Percentiles rank a stretch among this genome's conserved stretches.
These are phyloP conservation scores for Chlamydomonas sp. DNA, from an alignment of 139 green algal species.

Conservation along the genomic window DNA sequence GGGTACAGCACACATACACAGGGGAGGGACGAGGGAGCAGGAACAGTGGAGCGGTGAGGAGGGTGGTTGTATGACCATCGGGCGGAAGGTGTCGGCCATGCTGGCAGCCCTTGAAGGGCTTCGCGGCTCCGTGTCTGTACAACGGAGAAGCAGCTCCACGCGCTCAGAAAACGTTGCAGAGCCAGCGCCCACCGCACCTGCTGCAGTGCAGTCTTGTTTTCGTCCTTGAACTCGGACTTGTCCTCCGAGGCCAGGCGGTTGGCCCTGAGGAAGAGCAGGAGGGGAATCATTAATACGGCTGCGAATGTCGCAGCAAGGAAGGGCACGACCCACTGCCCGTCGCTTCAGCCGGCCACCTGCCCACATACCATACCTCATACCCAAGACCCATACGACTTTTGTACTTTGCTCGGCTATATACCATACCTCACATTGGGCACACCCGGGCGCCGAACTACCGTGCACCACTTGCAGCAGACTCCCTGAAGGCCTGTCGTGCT, in stretches of 20 bases:
- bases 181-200: too few relatives aligned
- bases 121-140: too few relatives aligned
- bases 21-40: neutral
- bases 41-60: neutral
- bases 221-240: neutral
- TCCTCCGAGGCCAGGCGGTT: constrained; percentile 5
- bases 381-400: neutral
- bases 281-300: neutral
- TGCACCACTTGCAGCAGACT: neutral
- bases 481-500: neutral
- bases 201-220: neutral
- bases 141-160: too few relatives aligned
- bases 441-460: too few relatives aligned
- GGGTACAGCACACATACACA: too few relatives aligned
- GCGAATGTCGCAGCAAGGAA: too few relatives aligned
- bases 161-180: too few relatives aligned
- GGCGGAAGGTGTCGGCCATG: neutral
- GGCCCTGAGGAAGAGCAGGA: neutral
- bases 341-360: too few relatives aligned
- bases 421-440: too few relatives aligned
- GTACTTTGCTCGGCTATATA: too few relatives aligned
- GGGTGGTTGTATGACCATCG: neutral
- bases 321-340: too few relatives aligned
- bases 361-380: neutral
- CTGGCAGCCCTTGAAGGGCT: too few relatives aligned